phyloP scores from a whole-genome alignment of 371 early-diverging fungal genomes.

The Mortierella sp. region DNA sequence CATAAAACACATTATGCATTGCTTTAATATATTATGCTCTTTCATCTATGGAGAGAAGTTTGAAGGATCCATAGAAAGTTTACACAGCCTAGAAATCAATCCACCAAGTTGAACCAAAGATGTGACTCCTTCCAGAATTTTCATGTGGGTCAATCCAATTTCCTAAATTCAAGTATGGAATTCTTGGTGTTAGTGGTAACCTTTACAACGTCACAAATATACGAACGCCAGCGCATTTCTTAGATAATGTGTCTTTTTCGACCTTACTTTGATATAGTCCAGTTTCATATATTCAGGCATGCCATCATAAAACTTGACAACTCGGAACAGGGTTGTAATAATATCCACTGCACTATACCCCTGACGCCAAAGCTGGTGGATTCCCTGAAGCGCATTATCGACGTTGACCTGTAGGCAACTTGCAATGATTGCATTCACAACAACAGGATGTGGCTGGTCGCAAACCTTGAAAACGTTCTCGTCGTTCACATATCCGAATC shows the following conservation, averaged over 20 bases:
- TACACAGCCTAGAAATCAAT: conserved; percentile 78
- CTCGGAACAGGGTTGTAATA: conserved; percentile 90
- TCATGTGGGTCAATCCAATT: conserved; percentile 90
- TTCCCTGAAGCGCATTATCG: conserved; percentile 74
- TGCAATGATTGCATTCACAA: conserved; percentile 80
- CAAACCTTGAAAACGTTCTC: conserved; percentile 97
- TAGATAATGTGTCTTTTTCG: background rate
- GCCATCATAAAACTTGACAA: conserved; percentile 76
- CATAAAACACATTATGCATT: background rate
- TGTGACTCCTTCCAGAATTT: conserved; percentile 86
- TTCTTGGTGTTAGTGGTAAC: background rate
- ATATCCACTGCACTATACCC: conserved; percentile 95
- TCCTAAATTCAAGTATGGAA: conserved; percentile 62
- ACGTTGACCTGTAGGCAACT: conserved; percentile 76
- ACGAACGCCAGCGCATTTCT: too few relatives aligned
- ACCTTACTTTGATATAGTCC: conserved; percentile 81
- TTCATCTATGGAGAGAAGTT: conserved; percentile 17
- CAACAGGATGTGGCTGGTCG: conserved; percentile 94
- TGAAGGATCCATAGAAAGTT: conserved; percentile 47
- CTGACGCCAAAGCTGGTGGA: conserved; percentile 79
- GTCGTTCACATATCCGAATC: conserved; percentile 85
- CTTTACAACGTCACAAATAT: background rate
- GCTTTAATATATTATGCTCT: background rate
- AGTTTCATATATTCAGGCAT: conserved; percentile 83
- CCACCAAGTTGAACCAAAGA: conserved; percentile 86